Evolutionary conservation across 371 early-diverging fungal genomes (phyloP), one percentile per base, ranked within the genome.

Genomic region (Mucor ambiguus): DNA sequence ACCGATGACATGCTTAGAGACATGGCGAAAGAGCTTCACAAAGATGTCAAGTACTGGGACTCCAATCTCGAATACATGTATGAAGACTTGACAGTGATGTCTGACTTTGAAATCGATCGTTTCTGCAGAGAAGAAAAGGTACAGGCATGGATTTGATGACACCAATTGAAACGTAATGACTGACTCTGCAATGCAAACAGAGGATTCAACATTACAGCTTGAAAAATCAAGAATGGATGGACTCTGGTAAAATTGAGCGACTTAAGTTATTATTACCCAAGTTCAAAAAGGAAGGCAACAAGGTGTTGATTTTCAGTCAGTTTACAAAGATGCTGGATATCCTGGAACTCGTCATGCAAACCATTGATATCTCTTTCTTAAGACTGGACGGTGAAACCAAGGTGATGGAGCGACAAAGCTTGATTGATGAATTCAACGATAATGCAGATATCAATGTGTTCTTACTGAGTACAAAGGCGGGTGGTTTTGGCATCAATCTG

Each of bases 401-500:
- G 41, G 84, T 88, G 7, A 80, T 79, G 58, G 89, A 88, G 59
- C 84, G 95, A 26, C 94, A 95, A 65, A 65, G 74, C 0, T 54
- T 92, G 60, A 94, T 97, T 69, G 95, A 95, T 63, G 72, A 87
- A 63, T 96, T 89, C 68, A 94, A 93, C 55, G 81, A 85, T 11
- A 78, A 82, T 43, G 67, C 69, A 32, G 69, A 78, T 29, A 78
- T 92, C 5, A 79, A 88, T 16, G 89, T 95, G 43, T 96, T 98
- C 76, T 77, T 98, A 58, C 75, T 97, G 28, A 92, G 94, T 33
- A 98, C 98, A 0, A 94, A 93, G 71, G 96, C 95, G 2, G 96
- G 96, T 62, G 96, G 96, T 0, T 89, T 93, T 61, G 95, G 95
- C 44, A 90, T 98, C 63, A 98, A 98, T 69, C 70, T 98, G 71